These are phyloP conservation scores for Penicillium decumbens DNA, from an alignment of 2,329 filamentous ascomycete species.

Conservation along the genomic window DNA sequence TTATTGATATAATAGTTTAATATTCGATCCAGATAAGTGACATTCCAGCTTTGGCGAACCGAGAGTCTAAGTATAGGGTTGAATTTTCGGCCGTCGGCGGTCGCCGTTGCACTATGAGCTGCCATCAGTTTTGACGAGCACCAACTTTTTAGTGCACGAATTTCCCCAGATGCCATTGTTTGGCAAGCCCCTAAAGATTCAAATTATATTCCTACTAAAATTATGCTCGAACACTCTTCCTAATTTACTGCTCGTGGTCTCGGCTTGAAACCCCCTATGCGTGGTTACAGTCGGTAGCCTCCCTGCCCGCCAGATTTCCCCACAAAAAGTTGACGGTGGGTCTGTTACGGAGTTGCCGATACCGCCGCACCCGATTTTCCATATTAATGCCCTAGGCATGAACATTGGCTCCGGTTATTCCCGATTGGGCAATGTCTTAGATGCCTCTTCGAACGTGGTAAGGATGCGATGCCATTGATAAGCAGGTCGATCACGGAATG, in stretches of 20 bases:
- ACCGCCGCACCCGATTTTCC: not conserved
- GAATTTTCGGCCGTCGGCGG: slow-evolving; percentile 5
- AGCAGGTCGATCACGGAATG: not conserved
- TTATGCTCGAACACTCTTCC: not conserved
- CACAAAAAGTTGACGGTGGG: not conserved
- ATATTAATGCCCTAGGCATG: not conserved
- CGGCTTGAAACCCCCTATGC: not conserved
- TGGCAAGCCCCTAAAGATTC: not conserved
- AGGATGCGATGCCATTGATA: not conserved
- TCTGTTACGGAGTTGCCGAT: not conserved
- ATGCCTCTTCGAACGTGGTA: not conserved
- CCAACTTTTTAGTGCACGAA: not conserved
- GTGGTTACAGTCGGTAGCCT: not conserved
- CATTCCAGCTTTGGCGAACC: not conserved
- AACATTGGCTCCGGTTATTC: not conserved
- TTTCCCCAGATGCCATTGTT: not conserved
- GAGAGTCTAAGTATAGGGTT: not conserved
- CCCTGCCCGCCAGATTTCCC: not conserved
- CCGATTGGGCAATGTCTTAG: not conserved
- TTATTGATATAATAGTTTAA: not conserved
- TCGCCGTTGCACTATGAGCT: not conserved
- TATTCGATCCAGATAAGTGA: not conserved
- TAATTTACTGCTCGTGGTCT: not conserved
- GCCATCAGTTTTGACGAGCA: not conserved
- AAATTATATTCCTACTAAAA: not conserved